Evolutionary conservation across 139 green algal genomes (phyloP), one percentile per base, ranked within the genome.

Genomic region (Closterium sp.): DNA sequence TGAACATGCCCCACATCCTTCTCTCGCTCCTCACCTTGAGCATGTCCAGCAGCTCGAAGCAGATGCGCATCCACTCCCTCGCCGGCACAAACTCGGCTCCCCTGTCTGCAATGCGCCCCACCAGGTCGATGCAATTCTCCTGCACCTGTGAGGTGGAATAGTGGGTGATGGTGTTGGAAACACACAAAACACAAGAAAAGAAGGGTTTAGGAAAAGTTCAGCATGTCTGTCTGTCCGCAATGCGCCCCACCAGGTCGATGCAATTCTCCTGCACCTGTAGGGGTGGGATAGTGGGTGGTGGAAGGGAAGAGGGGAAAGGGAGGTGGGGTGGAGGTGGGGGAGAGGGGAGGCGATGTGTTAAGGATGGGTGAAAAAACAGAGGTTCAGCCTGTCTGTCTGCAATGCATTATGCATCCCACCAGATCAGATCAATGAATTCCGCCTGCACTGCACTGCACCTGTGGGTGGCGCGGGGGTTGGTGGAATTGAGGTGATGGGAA

Each of bases 1-100:
- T 38, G 32, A 38, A 3, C 32, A 38, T 38, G 32, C 32, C 32
- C 45, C 45, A 2, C 45, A 70, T 0, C 10, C 45, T 2, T 2
- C 9, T 21, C 2, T 2, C 84, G 0, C 84, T 11, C 94, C 87
- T 7, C 87, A 90, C 87, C 70, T 98, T 98, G 84, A 99, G 97
- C 97, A 99, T 99, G 89, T 99, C 98, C 24, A 99, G 96, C 93
- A 99, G 97, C 96, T 99, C 98, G 87, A 99, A 99, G 96, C 98
- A 99, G 96, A 99, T 99, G 93, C 98, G 97, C 98, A 99, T 99
- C 98, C 98, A 99, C 96, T 99, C 98, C 62, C 97, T 95, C 0
- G 98, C 97, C n/a, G 98, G 97, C 86, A 99, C 98, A 90, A 97
- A 98, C 95, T 99, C 98, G 4, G 98, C 97, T 62, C 97, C 98